Base-by-base conservation (phyloP, 257 asterid species). In the Ocimum tenuiflorum region DNA sequence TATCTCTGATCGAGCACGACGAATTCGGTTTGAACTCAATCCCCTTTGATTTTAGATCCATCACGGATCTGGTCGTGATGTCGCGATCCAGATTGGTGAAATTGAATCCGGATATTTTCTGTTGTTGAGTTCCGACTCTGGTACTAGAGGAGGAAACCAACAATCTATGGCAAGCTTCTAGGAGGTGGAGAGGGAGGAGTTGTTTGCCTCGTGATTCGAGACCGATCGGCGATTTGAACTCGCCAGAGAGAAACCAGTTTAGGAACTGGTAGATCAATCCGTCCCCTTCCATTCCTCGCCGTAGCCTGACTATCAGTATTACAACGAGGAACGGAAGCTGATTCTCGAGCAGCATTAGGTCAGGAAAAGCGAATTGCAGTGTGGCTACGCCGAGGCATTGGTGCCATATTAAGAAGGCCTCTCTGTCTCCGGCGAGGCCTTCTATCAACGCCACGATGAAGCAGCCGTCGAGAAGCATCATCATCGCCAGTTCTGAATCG, bases 141-240 rank as follows among this genome's bases (percentile, higher is more conserved):
- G 15, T 7, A 5, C 1, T 24, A 2, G 42, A 9, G 3, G 14
- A 22, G 18, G 24, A 33, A 13, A 10, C 19, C 1, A 69, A 13
- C 7, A 58, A 22, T 69, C 31, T 47, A 39, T 49, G 68, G 36
- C 51, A 69, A n/a, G 68, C 74, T 60, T 69, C 68, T 1, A 69
- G 60, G n/a, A 69, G 51, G 58, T 69, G 67, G 45, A 48, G 67
- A 7, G 74, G 67, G 3, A 7, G 67, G 3, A 7, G 18, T 0
- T 35, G 20, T 2, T 11, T 39, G 15, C 9, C 9, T 1, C 4
- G 8, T 19, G 8, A 14, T 8, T 33, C 3, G 0, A 3, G 7
- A 3, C 17, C 0, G 13, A 6, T 14, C 2, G 2, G n/a, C 7
- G 12, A 41, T 0, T 22, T 38, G 62, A 65, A 51, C 7, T 65